Percentiles rank a stretch among this genome's conserved stretches.
These are phyloP conservation scores for Ceratocystis harringtonii DNA, from an alignment of 2,329 filamentous ascomycete genomes.

Conservation along the genomic window DNA sequence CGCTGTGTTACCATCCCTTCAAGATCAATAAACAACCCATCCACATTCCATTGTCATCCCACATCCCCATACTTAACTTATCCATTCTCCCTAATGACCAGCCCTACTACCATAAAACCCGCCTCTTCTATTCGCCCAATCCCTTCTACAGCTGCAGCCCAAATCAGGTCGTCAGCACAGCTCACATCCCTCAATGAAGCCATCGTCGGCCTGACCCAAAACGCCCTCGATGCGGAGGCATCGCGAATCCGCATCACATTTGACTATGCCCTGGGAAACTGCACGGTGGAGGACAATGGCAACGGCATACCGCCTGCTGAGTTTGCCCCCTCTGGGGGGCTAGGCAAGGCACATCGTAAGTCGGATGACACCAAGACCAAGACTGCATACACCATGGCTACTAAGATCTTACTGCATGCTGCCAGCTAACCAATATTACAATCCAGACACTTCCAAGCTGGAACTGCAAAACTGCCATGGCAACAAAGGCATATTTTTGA, in stretches of 20 bases:
- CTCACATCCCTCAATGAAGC: slow-evolving; percentile 62
- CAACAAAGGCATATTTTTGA: slow-evolving; percentile 57
- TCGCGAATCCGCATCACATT: slow-evolving; percentile 53
- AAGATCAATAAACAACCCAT: background rate
- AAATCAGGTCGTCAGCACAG: slow-evolving; percentile 71
- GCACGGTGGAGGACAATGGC: slow-evolving; percentile 73
- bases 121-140: slow-evolving; percentile 44
- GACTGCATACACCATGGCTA: background rate
- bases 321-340: slow-evolving; percentile 53
- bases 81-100: background rate
- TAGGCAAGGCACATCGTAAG: slow-evolving; percentile 61
- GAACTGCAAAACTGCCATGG: slow-evolving; percentile 38
- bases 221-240: slow-evolving; percentile 69
- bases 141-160: slow-evolving; percentile 54
- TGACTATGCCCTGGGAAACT: slow-evolving; percentile 62
- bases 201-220: slow-evolving; percentile 58
- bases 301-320: slow-evolving; percentile 58
- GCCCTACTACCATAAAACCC: background rate
- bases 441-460: slow-evolving; percentile 13
- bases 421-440: background rate
- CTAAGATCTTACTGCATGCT: background rate
- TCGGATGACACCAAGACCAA: background rate
- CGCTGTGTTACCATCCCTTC: background rate
- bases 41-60: background rate
- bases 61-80: background rate